Evolutionary conservation across 768 basidiomycete genomes (phyloP).

Genomic region (Xanthoconium purpureum): DNA sequence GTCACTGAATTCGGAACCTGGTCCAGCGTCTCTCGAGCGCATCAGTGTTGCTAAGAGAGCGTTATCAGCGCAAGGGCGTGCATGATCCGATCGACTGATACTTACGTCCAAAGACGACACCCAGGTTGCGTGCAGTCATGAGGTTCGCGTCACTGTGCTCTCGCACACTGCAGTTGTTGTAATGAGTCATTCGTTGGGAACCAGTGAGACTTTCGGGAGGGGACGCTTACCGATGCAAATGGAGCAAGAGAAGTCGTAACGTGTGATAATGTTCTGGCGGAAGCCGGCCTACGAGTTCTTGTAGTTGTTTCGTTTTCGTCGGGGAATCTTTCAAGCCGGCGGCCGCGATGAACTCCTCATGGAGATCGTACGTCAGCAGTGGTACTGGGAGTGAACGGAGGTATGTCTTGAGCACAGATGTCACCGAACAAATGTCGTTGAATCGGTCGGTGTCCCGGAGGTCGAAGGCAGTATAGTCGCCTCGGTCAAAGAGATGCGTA

Average conservation of each 20-base stretch:
- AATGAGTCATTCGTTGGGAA: not conserved
- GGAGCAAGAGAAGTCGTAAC: slow-evolving; percentile 75
- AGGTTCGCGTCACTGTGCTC: slow-evolving; percentile 70
- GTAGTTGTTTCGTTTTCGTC: slow-evolving; percentile 57
- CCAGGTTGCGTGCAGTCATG: slow-evolving; percentile 93
- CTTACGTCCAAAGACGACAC: slow-evolving; percentile 98
- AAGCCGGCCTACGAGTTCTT: slow-evolving; percentile 69
- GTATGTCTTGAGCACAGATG: slow-evolving; percentile 95
- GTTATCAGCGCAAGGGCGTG: not conserved
- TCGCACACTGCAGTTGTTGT: slow-evolving; percentile 46
- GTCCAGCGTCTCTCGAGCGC: slow-evolving; percentile 68
- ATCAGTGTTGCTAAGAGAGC: slow-evolving; percentile 77
- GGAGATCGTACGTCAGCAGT: slow-evolving; percentile 84
- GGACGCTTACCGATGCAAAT: slow-evolving; percentile 70
- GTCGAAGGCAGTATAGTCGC: slow-evolving; percentile 87
- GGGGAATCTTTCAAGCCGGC: slow-evolving; percentile 63
- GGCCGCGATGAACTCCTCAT: slow-evolving; percentile 84
- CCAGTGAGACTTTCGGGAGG: not conserved
- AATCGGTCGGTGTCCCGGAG: slow-evolving; percentile 83
- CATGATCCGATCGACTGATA: not conserved
- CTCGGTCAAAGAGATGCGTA: slow-evolving; percentile 91
- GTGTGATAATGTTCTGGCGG: slow-evolving; percentile 90
- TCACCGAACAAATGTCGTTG: slow-evolving; percentile 96
- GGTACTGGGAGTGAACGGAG: slow-evolving; percentile 92
- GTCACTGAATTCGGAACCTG: slow-evolving; percentile 88